phyloP scores from a whole-genome alignment of 148 eudicot species.

The Vaccinium myrtillus region DNA sequence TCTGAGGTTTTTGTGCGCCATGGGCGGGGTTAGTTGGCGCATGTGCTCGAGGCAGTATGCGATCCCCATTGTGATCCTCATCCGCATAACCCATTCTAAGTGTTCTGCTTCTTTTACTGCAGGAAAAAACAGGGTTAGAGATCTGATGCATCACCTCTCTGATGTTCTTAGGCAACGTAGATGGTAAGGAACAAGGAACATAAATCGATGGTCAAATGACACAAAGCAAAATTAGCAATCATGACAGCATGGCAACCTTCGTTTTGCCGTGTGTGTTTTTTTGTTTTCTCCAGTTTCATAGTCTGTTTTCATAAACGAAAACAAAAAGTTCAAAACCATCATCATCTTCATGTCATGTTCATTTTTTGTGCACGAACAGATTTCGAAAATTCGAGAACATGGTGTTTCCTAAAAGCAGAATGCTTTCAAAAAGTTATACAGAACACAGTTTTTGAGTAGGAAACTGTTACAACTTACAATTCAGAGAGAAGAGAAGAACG shows the following conservation, averaged over 20 bases:
- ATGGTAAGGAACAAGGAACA: conserved; percentile 7
- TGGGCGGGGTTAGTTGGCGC: conserved; percentile 65
- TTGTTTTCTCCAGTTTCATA: not conserved
- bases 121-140: conserved; percentile 9
- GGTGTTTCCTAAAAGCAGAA: not conserved
- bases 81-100: conserved; percentile 74
- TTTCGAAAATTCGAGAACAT: not conserved
- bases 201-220: not conserved
- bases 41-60: conserved; percentile 84
- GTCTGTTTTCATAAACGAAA: not conserved
- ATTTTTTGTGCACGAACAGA: not conserved
- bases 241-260: not conserved
- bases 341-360: not conserved
- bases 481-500: too few relatives aligned
- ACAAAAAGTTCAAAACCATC: not conserved
- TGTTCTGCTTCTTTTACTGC: conserved; percentile 94
- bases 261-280: not conserved
- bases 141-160: not conserved
- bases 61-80: conserved; percentile 79
- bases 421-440: not conserved
- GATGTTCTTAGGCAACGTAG: not conserved
- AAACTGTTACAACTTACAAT: not conserved
- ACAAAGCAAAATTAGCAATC: not conserved
- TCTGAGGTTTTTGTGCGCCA: conserved; percentile 55
- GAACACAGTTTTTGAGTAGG: not conserved